Conservation (phyloP, 352 stramenopile species). For the Pythium apleroticum region DNA sequence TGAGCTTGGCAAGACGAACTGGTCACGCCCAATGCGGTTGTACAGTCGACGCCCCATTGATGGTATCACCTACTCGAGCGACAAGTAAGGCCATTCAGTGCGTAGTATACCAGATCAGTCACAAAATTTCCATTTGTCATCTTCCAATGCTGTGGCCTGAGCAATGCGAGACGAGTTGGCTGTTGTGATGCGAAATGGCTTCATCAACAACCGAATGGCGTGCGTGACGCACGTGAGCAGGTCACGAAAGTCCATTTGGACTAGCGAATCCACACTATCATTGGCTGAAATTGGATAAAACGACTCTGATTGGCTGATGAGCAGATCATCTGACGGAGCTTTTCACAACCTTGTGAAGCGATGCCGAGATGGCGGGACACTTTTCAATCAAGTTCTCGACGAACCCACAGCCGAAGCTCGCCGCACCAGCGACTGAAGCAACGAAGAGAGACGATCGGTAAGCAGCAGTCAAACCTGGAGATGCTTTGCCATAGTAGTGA, state of each 20-base stretch:
- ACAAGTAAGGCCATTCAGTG: not conserved
- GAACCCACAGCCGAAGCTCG: not conserved
- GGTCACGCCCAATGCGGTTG: slow-evolving; percentile 66
- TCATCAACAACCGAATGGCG: not conserved
- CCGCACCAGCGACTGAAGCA: not conserved
- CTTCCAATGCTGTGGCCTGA: too few species aligned
- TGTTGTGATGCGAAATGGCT: not conserved
- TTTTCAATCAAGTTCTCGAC: not conserved
- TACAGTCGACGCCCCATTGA: slow-evolving; percentile 48
- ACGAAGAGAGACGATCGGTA: not conserved
- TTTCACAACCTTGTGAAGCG: not conserved
- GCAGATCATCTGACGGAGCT: slow-evolving; percentile 5
- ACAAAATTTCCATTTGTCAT: too few species aligned
- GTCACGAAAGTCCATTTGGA: not conserved
- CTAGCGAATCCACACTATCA: not conserved
- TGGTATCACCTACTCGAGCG: not conserved
- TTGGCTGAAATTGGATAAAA: slow-evolving; percentile 15
- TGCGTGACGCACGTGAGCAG: slow-evolving; percentile 12
- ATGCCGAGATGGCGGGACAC: not conserved
- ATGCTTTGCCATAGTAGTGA: not conserved
- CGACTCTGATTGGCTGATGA: slow-evolving; percentile 14
- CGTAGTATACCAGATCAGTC: not conserved
- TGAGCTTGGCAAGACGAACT: slow-evolving; percentile 78
- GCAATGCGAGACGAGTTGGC: not conserved
- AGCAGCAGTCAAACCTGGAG: not conserved